phyloP scores from a whole-genome alignment of 495 filamentous ascomycete genomes.

The Pyrenula aspistea region DNA sequence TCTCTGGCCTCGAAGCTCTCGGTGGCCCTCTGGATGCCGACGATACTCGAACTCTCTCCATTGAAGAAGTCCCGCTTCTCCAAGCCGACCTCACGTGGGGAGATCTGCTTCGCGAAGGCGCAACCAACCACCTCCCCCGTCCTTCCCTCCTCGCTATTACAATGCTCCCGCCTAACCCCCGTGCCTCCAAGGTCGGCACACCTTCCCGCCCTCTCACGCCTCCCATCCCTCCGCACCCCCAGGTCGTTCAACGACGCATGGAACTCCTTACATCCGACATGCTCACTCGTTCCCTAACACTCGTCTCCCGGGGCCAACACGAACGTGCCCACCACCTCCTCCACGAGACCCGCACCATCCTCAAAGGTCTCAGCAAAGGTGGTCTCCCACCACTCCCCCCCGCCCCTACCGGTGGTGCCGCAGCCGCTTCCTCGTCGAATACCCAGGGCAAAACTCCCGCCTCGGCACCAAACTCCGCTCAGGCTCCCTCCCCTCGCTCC shows the following conservation, averaged over 20 bases:
- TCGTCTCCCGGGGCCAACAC: slow-evolving; percentile 83
- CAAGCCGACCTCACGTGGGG: slow-evolving; percentile 92
- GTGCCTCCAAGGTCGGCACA: slow-evolving; percentile 43
- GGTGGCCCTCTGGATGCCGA: slow-evolving; percentile 85
- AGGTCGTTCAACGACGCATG: slow-evolving; percentile 94
- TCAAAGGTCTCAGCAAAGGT: slow-evolving; percentile 92
- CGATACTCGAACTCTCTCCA: slow-evolving; percentile 69
- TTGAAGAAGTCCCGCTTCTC: slow-evolving; percentile 91
- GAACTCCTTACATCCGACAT: slow-evolving; percentile 97
- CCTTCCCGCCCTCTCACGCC: slow-evolving; percentile 42
- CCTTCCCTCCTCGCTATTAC: slow-evolving; percentile 95
- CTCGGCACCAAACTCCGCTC: slow-evolving; percentile 26
- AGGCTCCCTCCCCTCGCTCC: slow-evolving; percentile 30
- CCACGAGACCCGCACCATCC: slow-evolving; percentile 84
- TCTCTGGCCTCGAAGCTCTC: slow-evolving; percentile 88
- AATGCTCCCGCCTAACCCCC: slow-evolving; percentile 72
- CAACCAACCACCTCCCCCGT: slow-evolving; percentile 73
- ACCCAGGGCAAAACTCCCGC: slow-evolving; percentile 2
- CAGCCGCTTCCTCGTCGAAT: slow-evolving; percentile 18
- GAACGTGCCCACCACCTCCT: slow-evolving; percentile 87
- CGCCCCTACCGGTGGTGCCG: slow-evolving; percentile 19
- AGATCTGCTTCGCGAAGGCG: slow-evolving; percentile 86
- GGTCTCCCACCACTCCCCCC: slow-evolving; percentile 71
- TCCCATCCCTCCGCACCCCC: slow-evolving; percentile 89
- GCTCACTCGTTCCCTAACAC: slow-evolving; percentile 82